phyloP scores from a whole-genome alignment of 441 rosid species.

The Corymbia calophylla region DNA sequence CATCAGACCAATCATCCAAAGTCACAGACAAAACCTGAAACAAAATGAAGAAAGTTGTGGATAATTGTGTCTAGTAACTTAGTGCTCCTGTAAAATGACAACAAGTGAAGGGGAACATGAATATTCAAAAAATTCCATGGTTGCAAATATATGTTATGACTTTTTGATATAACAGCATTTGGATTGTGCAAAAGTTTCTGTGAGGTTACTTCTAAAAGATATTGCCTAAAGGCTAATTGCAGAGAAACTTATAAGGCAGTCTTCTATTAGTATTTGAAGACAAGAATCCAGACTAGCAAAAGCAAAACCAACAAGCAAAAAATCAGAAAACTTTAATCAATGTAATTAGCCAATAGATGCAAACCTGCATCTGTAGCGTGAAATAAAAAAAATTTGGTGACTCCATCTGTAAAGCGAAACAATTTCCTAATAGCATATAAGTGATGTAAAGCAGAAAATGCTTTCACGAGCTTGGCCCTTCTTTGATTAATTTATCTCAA shows the following conservation, averaged over 20 bases:
- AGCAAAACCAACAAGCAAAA: neutral
- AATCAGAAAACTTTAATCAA: neutral
- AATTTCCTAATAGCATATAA: neutral
- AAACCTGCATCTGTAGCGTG: neutral
- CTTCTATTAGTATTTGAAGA: neutral
- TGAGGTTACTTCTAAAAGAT: neutral
- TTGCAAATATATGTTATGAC: neutral
- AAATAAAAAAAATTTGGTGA: neutral
- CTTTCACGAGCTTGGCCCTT: too few relatives aligned
- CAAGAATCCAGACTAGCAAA: neutral
- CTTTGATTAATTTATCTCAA: too few relatives aligned
- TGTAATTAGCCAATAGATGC: neutral
- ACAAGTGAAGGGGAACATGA: neutral
- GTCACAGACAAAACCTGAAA: constrained; percentile 87
- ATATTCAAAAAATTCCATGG: neutral
- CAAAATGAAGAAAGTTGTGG: neutral
- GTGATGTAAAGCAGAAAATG: neutral
- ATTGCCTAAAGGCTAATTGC: neutral
- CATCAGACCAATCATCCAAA: constrained; percentile 93
- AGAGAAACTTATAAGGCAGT: neutral
- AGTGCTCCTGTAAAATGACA: neutral
- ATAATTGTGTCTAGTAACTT: neutral
- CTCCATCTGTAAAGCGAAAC: neutral
- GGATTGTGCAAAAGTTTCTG: neutral
- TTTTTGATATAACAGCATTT: neutral